Evolutionary conservation across 192 early-diverging fungal species (phyloP), one percentile per base, ranked within the genome.

Genomic region (Allomyces macrogynus): DNA sequence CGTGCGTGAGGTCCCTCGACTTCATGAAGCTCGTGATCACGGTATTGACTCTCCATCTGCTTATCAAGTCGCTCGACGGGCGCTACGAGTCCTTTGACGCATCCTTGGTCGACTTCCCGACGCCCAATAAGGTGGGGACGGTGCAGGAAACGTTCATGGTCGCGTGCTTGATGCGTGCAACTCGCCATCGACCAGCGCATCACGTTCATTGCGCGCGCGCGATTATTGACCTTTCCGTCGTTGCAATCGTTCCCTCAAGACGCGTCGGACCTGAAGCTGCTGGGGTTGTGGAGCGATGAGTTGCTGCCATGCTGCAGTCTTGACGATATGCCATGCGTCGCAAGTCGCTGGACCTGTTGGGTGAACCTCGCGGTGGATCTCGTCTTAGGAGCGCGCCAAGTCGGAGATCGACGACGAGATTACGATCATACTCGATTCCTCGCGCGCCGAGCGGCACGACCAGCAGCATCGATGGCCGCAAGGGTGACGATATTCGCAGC

Each of bases 91-190:
- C 62, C 24, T 73, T 77, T 64, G 76, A 77, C 64, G 68, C 71
- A 3, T 64, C 67, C 26, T 63, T 77, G 63, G 76, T 73, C 32
- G 69, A 74, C 40, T 74, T 73, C 65, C 61, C 64, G 43, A 71
- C 74, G 61, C 23, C 74, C 22, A 74, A 71, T 67, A 77, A 77
- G 67, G 70, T 74, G 12, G 76, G 74, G 64, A 77, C 76, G 44
- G 44, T 49, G 12, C 44, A 16, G 12, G 44, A 49, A 2, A 49
- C 44, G 18, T 49, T 49, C 10, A 18, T 49, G 44, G 44, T 49
- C 18, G 44, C 44, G 1, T 49, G 44, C 44, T 49, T 7, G 44
- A 49, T 1, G 1, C 18, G 44, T 9, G 44, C 44, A 9, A 49
- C 44, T 10, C 18, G 44, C 2, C 44, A 9, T 7, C 12, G 4